phyloP scores from a whole-genome alignment of 257 asterid species.

The Solanum rostratum region DNA sequence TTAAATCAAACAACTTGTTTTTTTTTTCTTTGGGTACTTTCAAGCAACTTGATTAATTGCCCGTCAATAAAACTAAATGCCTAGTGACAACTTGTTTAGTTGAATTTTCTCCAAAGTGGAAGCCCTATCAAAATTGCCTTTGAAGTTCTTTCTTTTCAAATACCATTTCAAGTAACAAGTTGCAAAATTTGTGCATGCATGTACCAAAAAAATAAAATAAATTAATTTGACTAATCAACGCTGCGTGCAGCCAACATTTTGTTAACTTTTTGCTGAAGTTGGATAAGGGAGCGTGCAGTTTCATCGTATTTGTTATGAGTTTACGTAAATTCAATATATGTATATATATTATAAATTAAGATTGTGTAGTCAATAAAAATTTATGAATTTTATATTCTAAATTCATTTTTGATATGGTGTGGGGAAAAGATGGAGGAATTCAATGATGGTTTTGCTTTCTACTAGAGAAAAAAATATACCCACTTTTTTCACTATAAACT shows the following conservation, averaged over 20 bases:
- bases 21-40: not conserved
- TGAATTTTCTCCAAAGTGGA: not conserved
- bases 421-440: too few species aligned
- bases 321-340: too few species aligned
- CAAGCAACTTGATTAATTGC: not conserved
- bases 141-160: not conserved
- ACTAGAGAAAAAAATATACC: not conserved
- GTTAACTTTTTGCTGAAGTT: not conserved
- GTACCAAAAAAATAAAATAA: not conserved
- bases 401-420: too few species aligned
- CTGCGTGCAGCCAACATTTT: not conserved
- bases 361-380: too few species aligned
- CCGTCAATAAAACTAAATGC: not conserved
- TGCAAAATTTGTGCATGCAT: not conserved
- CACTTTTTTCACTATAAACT: too few species aligned
- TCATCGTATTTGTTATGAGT: too few species aligned
- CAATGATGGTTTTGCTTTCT: not conserved
- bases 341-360: too few species aligned
- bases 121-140: not conserved
- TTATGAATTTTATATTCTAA: too few species aligned
- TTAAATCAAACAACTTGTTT: not conserved
- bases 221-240: not conserved
- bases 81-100: not conserved
- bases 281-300: not conserved
- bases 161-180: not conserved